A percentile compares a stretch with the other conserved stretches of the same genome.
phyloP scores from a whole-genome alignment of 2,329 filamentous ascomycete species.

The Apiospora pterosperma region DNA sequence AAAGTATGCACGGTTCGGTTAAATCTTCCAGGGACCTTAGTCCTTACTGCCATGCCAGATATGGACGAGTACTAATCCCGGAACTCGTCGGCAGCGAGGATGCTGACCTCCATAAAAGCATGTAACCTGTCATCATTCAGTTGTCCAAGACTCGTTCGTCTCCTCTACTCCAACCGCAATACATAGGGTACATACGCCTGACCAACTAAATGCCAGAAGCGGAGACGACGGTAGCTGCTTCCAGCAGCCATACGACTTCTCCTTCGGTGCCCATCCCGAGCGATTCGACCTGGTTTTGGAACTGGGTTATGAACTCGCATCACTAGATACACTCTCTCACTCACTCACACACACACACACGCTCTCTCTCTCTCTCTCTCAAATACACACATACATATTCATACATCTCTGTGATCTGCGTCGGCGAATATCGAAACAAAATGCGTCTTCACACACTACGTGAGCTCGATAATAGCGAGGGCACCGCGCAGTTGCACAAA shows the following conservation, averaged over 20 bases:
- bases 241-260: not conserved
- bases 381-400: not conserved
- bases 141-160: not conserved
- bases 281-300: slow-evolving; percentile 17
- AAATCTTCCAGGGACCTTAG: not conserved
- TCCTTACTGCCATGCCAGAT: too few relatives aligned
- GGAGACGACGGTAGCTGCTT: not conserved
- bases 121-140: not conserved
- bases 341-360: not conserved
- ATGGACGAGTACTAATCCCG: not conserved
- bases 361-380: too few relatives aligned
- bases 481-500: slow-evolving; percentile 44
- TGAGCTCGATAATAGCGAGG: slow-evolving; percentile 7
- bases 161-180: not conserved
- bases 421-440: not conserved
- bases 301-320: slow-evolving; percentile 19
- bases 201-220: slow-evolving; percentile 5
- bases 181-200: not conserved
- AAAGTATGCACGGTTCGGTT: not conserved
- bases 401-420: not conserved
- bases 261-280: slow-evolving; percentile 2
- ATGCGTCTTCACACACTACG: slow-evolving; percentile 6
- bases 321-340: not conserved
- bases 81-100: not conserved
- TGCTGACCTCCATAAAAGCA: not conserved